Evolutionary conservation across 192 early-diverging fungal genomes (phyloP).

Genomic region (Umbelopsis sp.): DNA sequence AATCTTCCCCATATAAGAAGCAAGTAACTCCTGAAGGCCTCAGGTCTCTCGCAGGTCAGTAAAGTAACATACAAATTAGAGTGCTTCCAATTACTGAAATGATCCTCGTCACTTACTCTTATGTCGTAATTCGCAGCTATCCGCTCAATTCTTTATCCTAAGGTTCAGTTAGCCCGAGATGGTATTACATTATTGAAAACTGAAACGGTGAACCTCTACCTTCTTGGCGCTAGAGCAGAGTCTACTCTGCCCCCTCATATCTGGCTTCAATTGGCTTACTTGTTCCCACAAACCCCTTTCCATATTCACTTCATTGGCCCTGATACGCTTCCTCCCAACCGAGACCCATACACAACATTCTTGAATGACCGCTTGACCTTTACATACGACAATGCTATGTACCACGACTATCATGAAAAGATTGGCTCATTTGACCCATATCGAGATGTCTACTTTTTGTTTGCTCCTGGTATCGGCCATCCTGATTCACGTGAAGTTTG

Average conservation of each 20-base stretch:
- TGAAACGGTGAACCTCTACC: slow-evolving; percentile 66
- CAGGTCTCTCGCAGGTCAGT: slow-evolving; percentile 72
- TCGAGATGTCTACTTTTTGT: slow-evolving; percentile 76
- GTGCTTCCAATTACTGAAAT: not conserved
- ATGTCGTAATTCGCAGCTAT: too few relatives aligned
- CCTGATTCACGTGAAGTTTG: slow-evolving; percentile 59
- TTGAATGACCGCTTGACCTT: slow-evolving; percentile 66
- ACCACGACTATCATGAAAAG: slow-evolving; percentile 61
- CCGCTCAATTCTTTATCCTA: slow-evolving; percentile 41
- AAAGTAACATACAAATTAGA: not conserved
- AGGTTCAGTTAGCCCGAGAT: slow-evolving; percentile 25
- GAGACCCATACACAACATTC: slow-evolving; percentile 42
- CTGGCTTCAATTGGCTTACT: slow-evolving; percentile 70
- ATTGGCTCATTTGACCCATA: slow-evolving; percentile 75
- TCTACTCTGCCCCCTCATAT: slow-evolving; percentile 74
- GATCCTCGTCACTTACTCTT: not conserved
- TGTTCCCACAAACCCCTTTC: slow-evolving; percentile 73
- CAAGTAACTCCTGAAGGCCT: slow-evolving; percentile 75
- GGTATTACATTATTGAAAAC: slow-evolving; percentile 50
- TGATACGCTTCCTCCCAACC: slow-evolving; percentile 57
- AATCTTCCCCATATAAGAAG: slow-evolving; percentile 69
- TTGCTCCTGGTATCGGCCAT: slow-evolving; percentile 75
- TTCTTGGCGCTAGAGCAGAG: slow-evolving; percentile 75
- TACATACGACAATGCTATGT: slow-evolving; percentile 66
- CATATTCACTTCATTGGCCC: slow-evolving; percentile 84